Conservation (phyloP, 2,329 filamentous ascomycete genomes). For the Cryoendolithus antarcticus region DNA sequence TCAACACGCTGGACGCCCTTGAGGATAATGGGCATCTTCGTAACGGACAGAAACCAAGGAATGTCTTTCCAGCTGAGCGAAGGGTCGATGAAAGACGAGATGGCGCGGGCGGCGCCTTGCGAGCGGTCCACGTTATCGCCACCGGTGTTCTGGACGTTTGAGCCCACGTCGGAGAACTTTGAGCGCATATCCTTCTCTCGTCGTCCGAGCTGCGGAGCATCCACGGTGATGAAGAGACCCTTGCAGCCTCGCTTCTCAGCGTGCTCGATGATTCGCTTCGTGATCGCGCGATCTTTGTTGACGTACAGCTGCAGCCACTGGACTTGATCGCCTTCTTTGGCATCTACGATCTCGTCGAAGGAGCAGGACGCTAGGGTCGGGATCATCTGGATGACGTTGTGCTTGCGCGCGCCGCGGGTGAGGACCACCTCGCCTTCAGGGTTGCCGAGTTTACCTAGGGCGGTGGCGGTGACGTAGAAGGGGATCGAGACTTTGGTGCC, state of each 20-base stretch:
- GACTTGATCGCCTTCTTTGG: conserved; percentile 62
- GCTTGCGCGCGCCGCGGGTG: conserved; percentile 69
- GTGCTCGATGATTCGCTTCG: conserved; percentile 77
- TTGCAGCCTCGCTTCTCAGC: conserved; percentile 87
- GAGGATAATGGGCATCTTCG: conserved; percentile 85
- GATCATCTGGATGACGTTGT: conserved; percentile 96
- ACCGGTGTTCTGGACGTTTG: conserved; percentile 58
- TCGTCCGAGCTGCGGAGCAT: conserved; percentile 87
- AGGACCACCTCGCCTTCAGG: conserved; percentile 88
- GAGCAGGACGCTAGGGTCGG: conserved; percentile 92
- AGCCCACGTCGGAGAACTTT: conserved; percentile 63
- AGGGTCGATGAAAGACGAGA: conserved; percentile 94
- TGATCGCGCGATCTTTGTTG: conserved; percentile 89
- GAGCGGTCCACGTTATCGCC: conserved; percentile 67
- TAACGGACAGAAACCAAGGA: conserved; percentile 81
- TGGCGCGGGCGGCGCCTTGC: conserved; percentile 87
- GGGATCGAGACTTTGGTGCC: conserved; percentile 73
- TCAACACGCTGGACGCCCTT: conserved; percentile 96
- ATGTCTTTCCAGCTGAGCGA: conserved; percentile 79
- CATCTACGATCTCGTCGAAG: conserved; percentile 94
- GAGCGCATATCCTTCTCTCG: conserved; percentile 96
- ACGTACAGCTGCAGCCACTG: conserved; percentile 87
- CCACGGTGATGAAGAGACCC: conserved; percentile 95
- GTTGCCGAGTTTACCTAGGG: conserved; percentile 86
- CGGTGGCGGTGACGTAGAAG: conserved; percentile 94